Base-by-base conservation (phyloP, 345 rosid genomes). In the Sisymbrium irio region DNA sequence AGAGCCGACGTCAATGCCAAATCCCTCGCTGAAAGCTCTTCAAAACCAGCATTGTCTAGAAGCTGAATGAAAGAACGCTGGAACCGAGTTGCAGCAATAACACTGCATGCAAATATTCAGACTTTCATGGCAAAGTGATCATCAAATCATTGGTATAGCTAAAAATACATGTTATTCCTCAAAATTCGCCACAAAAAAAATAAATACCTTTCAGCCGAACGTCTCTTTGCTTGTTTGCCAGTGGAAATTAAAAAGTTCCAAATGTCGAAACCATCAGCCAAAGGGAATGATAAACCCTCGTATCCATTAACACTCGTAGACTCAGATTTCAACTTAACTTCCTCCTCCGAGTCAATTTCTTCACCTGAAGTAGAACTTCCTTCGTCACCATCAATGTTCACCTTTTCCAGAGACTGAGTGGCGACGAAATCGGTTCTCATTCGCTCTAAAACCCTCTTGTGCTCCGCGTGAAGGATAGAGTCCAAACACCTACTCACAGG, bases 41-140 rank as follows among this genome's bases (percentile, higher is more conserved):
- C 89, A 79, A 91, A 94, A 81, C 88, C 91, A 45, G 97, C 98
- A 79, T 81, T 77, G 49, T 70, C 54, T 14, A 94, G 97, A 68
- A 94, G 97, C 82, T 82, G 95, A 96, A 91, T 89, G 77, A 89
- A 94, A 82, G 90, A 82, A 72, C 85, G 91, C 86, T 91, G 98
- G 82, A 94, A 91, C 76, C 91, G 93, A 4, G 95, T 79, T 63
- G 94, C 90, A 80, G 83, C 92, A 55, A 74, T 87, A 37, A 87
- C 85, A 73, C 98, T 94, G 78, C 81, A 82, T 61, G 36, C 4
- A 18, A 36, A 64, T 42, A 61, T 13, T 25, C 65, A 46, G 20
- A 20, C 10, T 32, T 55, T 27, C 60, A 61, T 37, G 15, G 32
- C 59, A 58, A 11, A 25, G 17, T 10, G 37, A 63, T 19, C 28